Evolutionary conservation across 805 yeast genomes (phyloP), one percentile per base, ranked within the genome.

Genomic region (Ogataea parapolymorpha): DNA sequence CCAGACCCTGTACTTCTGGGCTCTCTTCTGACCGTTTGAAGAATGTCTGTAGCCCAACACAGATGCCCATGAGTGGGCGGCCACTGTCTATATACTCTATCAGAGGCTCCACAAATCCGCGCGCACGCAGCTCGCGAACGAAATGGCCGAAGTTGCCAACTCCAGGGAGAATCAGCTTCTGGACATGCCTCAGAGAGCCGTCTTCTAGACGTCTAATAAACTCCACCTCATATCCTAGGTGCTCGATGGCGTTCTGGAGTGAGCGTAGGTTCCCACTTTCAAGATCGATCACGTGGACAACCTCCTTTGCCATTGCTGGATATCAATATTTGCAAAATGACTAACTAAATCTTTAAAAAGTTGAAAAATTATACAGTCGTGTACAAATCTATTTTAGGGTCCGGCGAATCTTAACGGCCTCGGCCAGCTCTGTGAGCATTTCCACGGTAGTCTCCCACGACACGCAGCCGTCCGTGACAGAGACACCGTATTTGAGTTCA

Each of bases 101-200:
- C 18, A 95, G 66, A 0, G 95, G 95, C 26, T 68, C 74, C 11
- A 72, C 78, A 45, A 91, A 79, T 0, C 80, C 77, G 43, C 84
- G 73, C 4, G 68, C 68, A 34, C 70, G 71, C 33, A 93, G 63
- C 52, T 84, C 79, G 38, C 77, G 77, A 46, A 90, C 89, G 60
- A 91, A 90, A 61, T 93, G 98, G 32, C 96, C 99, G 62, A 79
- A 95, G 60, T 89, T 91, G 10, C 99, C 99, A 13, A 93, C 99
- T 20, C 99, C 99, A 6, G 99, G 99, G 17, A 93, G 73, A 44
- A 93, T 74, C 46, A 93, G 69, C 53, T 70, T 71, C 26, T 63
- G 67, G 32, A 85, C 85, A 9, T 68, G 54, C 17, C 65, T 46
- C 41, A 72, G 50, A 2, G 48, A 43, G 41, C 80, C 79, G 41